A percentile compares a stretch with the other conserved stretches of the same genome.
Evolutionary conservation across 352 stramenopile genomes (phyloP).

Genomic region (Globisporangium emineosum): DNA sequence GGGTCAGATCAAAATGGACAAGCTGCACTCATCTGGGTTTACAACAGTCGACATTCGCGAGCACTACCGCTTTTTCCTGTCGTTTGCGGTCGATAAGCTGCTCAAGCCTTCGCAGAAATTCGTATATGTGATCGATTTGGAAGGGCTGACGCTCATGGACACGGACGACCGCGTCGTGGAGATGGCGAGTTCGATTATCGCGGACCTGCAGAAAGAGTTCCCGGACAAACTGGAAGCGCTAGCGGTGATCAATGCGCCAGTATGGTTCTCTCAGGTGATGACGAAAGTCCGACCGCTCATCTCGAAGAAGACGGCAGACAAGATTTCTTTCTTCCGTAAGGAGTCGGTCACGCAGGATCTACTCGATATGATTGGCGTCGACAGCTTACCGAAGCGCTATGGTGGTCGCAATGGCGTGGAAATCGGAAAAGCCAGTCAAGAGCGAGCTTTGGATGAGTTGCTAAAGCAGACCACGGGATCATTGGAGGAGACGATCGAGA

Average conservation of each 20-base stretch:
- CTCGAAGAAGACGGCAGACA: constrained; percentile 61
- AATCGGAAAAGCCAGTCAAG: constrained; percentile 75
- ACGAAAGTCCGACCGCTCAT: constrained; percentile 45
- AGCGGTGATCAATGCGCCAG: constrained; percentile 62
- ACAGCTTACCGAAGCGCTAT: constrained; percentile 70
- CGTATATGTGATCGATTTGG: constrained; percentile 76
- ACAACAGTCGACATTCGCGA: constrained; percentile 65
- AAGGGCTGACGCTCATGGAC: constrained; percentile 69
- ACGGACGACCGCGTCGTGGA: constrained; percentile 70
- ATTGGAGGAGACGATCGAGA: constrained; percentile 74
- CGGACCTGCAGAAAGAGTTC: constrained; percentile 55
- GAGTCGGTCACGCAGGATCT: constrained; percentile 42
- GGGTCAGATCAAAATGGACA: constrained; percentile 77
- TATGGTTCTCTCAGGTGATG: constrained; percentile 86
- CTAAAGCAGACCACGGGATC: constrained; percentile 65
- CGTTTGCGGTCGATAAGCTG: constrained; percentile 69
- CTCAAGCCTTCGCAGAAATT: constrained; percentile 62
- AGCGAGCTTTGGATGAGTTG: constrained; percentile 59
- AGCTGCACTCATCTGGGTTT: constrained; percentile 58
- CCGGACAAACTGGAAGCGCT: constrained; percentile 59
- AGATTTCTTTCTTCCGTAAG: constrained; percentile 55
- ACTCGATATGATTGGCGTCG: constrained; percentile 58
- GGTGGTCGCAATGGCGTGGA: constrained; percentile 72
- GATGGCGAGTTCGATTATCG: constrained; percentile 47
- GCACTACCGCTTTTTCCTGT: constrained; percentile 78